A percentile compares a stretch with the other conserved stretches of the same genome.
Evolutionary conservation across 2,329 filamentous ascomycete genomes (phyloP).

Genomic region (Hypoxylon sp.): DNA sequence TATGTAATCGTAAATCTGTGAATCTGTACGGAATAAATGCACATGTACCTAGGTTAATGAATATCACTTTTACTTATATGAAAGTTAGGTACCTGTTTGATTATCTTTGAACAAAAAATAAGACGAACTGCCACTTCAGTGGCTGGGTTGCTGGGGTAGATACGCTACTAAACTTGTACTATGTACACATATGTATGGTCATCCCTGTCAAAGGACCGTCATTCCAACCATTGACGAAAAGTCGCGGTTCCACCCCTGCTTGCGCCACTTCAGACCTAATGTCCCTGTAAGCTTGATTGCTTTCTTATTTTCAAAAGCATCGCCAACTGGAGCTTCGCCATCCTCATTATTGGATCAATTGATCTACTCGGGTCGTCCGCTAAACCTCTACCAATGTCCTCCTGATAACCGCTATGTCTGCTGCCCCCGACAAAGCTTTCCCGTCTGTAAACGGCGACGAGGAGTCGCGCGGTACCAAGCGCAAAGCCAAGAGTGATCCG

Average conservation of each 20-base stretch:
- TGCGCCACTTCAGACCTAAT: constrained; percentile 26
- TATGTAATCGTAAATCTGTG: no score
- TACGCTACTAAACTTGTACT: no score
- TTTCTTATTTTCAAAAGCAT: constrained; percentile 7
- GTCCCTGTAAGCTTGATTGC: constrained; percentile 7
- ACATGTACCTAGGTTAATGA: no score
- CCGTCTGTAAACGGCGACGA: constrained; percentile 32
- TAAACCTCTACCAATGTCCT: neutral
- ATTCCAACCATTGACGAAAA: constrained; percentile 27
- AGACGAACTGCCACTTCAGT: neutral
- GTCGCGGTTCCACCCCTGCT: constrained; percentile 32
- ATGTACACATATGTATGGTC: no score
- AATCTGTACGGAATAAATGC: no score
- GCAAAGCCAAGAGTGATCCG: constrained; percentile 47
- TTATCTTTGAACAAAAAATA: neutral
- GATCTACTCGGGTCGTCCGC: neutral
- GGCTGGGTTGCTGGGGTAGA: constrained; percentile 18
- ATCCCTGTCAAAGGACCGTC: constrained; percentile 17
- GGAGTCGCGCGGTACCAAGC: constrained; percentile 43
- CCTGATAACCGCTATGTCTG: constrained; percentile 25
- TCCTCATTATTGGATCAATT: constrained; percentile 12
- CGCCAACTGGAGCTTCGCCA: constrained; percentile 5
- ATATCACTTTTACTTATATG: neutral
- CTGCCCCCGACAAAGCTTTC: constrained; percentile 13
- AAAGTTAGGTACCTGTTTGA: no score